These are phyloP conservation scores for Pythium sp. DNA, from an alignment of 352 stramenopile species.

Conservation along the genomic window DNA sequence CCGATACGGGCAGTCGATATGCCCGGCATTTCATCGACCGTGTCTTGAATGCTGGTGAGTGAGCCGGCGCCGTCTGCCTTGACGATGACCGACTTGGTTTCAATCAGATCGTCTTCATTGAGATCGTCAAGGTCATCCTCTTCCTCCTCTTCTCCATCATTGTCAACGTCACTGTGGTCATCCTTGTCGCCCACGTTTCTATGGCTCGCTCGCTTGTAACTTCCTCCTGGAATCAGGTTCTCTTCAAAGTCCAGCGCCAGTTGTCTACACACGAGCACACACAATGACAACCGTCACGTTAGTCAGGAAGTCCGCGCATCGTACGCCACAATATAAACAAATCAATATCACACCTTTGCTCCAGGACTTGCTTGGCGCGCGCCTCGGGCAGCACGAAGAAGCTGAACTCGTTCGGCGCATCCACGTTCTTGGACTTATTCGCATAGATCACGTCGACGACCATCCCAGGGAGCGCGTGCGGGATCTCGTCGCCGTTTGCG, in stretches of 20 bases:
- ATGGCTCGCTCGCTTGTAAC: slow-evolving; percentile 14
- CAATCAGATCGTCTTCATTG: slow-evolving; percentile 39
- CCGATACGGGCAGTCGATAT: slow-evolving; percentile 73
- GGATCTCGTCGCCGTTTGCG: slow-evolving; percentile 54
- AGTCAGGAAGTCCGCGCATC: slow-evolving; percentile 1
- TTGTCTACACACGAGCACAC: slow-evolving; percentile 36
- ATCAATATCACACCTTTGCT: slow-evolving; percentile 47
- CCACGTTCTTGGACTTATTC: slow-evolving; percentile 81
- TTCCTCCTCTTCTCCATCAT: slow-evolving; percentile 12
- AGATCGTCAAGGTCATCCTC: slow-evolving; percentile 26
- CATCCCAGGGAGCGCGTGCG: slow-evolving; percentile 49
- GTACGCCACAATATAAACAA: not conserved
- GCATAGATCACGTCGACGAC: slow-evolving; percentile 81
- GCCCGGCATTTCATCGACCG: slow-evolving; percentile 65
- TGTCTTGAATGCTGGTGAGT: slow-evolving; percentile 83
- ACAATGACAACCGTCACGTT: not conserved
- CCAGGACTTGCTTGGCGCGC: slow-evolving; percentile 65
- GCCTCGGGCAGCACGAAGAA: slow-evolving; percentile 72
- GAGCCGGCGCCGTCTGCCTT: slow-evolving; percentile 77
- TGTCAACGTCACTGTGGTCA: not conserved
- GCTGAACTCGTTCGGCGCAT: slow-evolving; percentile 76
- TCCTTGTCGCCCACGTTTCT: not conserved
- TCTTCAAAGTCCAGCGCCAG: slow-evolving; percentile 71
- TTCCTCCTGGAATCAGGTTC: slow-evolving; percentile 33
- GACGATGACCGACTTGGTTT: slow-evolving; percentile 69